Conservation (phyloP, 2,329 filamentous ascomycete species). For the Sporothrix euskadiensis region DNA sequence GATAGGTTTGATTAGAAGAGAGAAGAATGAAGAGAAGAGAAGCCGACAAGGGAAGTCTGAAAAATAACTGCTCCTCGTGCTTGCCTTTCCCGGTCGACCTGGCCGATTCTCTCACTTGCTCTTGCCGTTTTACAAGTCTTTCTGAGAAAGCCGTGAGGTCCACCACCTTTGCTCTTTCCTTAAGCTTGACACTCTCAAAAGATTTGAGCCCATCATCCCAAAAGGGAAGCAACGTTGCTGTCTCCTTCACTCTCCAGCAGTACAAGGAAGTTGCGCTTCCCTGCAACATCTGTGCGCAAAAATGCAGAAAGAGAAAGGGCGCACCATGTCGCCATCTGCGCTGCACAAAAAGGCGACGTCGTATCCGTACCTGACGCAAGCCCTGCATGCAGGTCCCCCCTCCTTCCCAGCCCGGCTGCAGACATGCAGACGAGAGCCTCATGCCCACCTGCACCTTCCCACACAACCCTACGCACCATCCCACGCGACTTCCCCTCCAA, state of each 20-base stretch:
- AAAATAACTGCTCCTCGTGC: not conserved
- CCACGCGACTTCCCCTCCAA: slow-evolving; percentile 8
- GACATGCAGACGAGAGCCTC: slow-evolving; percentile 19
- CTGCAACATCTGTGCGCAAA: slow-evolving; percentile 12
- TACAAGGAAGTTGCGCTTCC: no score
- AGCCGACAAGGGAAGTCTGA: no score
- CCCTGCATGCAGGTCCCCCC: slow-evolving; percentile 13
- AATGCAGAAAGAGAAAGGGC: not conserved
- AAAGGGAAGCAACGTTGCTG: slow-evolving; percentile 14
- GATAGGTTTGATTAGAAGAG: not conserved
- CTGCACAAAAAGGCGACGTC: not conserved
- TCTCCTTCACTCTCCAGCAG: not conserved
- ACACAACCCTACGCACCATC: not conserved
- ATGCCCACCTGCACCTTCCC: slow-evolving; percentile 4
- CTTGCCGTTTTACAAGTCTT: not conserved
- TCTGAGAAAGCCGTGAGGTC: not conserved
- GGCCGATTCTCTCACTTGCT: not conserved
- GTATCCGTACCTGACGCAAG: slow-evolving; percentile 21
- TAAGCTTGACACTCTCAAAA: not conserved
- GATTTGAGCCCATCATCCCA: not conserved
- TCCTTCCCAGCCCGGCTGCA: slow-evolving; percentile 7
- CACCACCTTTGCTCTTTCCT: not conserved
- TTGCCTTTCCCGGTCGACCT: not conserved
- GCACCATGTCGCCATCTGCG: not conserved
- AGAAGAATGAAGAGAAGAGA: not conserved